A percentile compares a stretch with the other conserved stretches of the same genome.
These are phyloP conservation scores for Emergomyces africanus DNA, from an alignment of 2,329 filamentous ascomycete species.

Conservation along the genomic window DNA sequence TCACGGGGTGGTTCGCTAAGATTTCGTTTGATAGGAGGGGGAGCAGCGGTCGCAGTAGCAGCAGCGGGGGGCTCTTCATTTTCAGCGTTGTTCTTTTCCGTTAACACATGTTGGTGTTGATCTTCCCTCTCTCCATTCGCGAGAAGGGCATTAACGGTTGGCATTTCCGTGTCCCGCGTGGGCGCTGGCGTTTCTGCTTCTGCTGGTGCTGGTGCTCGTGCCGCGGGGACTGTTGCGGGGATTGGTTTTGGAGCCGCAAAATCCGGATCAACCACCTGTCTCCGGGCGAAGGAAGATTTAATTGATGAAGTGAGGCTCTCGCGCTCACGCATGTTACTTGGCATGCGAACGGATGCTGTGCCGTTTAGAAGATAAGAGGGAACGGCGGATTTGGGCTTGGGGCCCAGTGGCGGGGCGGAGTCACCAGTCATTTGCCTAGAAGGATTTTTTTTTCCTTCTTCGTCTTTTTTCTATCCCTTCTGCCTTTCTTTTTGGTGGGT, in stretches of 20 bases:
- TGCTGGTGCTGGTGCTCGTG: too few relatives aligned
- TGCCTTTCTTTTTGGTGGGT: neutral
- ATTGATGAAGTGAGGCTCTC: slow-evolving; percentile 48
- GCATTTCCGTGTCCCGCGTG: neutral
- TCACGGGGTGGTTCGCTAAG: slow-evolving; percentile 41
- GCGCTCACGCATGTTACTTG: slow-evolving; percentile 40
- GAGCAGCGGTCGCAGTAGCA: slow-evolving; percentile 1
- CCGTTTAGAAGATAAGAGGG: slow-evolving; percentile 47
- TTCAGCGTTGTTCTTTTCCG: slow-evolving; percentile 3
- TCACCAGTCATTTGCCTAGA: slow-evolving; percentile 26
- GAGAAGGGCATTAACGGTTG: neutral
- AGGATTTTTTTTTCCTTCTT: neutral
- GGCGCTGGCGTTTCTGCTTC: too few relatives aligned
- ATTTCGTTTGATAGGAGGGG: slow-evolving; percentile 10
- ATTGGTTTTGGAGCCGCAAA: slow-evolving; percentile 4
- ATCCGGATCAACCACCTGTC: slow-evolving; percentile 32
- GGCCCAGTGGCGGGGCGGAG: slow-evolving; percentile 28
- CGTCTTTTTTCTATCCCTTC: too few relatives aligned
- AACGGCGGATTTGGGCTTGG: slow-evolving; percentile 40
- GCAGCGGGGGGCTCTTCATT: neutral
- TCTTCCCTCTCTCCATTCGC: neutral
- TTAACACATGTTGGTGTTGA: neutral
- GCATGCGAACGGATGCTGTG: slow-evolving; percentile 38
- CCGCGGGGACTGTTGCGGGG: neutral
- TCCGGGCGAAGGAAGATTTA: slow-evolving; percentile 41